These are phyloP conservation scores for Rubia peregrina DNA, from an alignment of 305 asterid species.

Conservation along the genomic window DNA sequence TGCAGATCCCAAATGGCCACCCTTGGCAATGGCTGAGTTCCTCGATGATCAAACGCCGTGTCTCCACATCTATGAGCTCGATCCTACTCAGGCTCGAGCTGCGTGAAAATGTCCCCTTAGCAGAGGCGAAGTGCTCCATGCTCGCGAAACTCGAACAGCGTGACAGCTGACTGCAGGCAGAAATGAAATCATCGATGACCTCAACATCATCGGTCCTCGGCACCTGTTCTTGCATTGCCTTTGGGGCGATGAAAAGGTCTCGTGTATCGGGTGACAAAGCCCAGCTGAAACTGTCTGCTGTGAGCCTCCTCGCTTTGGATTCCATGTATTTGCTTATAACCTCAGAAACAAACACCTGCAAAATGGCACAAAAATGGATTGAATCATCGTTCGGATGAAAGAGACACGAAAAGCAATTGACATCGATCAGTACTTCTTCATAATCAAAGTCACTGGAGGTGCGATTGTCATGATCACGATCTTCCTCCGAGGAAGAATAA, in stretches of 20 bases:
- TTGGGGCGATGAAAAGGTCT: constrained; percentile 19
- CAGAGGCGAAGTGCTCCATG: constrained; percentile 42
- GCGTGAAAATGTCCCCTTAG: constrained; percentile 45
- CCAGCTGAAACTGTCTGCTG: constrained; percentile 36
- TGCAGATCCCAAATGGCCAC: constrained; percentile 82
- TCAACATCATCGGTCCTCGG: constrained; percentile 13
- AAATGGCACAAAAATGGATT: neutral
- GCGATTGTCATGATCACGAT: constrained; percentile 25
- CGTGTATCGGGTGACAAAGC: constrained; percentile 42
- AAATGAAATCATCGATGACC: constrained; percentile 28
- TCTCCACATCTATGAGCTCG: constrained; percentile 35
- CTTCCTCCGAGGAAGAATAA: constrained; percentile 29
- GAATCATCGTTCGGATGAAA: neutral
- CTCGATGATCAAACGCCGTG: constrained; percentile 28
- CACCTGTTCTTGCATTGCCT: constrained; percentile 11
- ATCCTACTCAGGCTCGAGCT: constrained; percentile 52
- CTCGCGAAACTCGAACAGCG: constrained; percentile 50
- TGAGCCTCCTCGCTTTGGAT: constrained; percentile 38
- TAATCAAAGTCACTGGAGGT: constrained; percentile 35
- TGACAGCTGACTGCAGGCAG: constrained; percentile 37
- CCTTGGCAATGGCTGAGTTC: constrained; percentile 54
- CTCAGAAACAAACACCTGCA: constrained; percentile 66
- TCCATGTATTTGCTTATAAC: constrained; percentile 62
- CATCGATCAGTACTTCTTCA: constrained; percentile 36
- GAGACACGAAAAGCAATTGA: neutral